Conservation (phyloP, 371 early-diverging fungal species). For the Amoeboaphelidium occidentale region DNA sequence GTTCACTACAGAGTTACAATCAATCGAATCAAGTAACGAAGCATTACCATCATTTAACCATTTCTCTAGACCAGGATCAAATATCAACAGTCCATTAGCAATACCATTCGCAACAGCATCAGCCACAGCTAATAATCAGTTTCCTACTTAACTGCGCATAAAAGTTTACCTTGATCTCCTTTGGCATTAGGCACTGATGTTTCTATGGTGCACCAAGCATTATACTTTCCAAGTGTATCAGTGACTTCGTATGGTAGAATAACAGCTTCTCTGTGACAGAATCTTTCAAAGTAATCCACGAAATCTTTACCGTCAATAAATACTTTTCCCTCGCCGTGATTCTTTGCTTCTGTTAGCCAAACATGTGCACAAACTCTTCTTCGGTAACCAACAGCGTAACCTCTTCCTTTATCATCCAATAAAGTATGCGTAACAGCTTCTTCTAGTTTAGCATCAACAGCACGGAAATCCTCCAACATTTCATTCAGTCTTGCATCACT, state of each 20-base stretch:
- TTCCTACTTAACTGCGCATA: neutral
- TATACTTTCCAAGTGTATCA: conserved; percentile 37
- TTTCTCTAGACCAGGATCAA: conserved; percentile 27
- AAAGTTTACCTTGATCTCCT: neutral
- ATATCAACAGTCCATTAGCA: conserved; percentile 46
- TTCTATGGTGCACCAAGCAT: conserved; percentile 77
- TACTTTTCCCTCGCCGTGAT: neutral
- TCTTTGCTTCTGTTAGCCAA: neutral
- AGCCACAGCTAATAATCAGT: conserved; percentile 35
- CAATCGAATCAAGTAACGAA: neutral
- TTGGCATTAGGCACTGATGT: conserved; percentile 31
- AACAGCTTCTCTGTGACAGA: conserved; percentile 35
- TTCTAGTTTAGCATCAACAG: neutral
- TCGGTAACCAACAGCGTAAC: neutral
- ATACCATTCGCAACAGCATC: conserved; percentile 64
- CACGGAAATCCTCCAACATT: neutral
- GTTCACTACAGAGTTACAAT: neutral
- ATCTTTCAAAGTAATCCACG: conserved; percentile 41
- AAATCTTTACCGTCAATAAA: conserved; percentile 58
- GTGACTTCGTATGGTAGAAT: conserved; percentile 47
- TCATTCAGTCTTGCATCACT: neutral
- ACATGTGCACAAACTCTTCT: neutral
- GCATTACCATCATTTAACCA: conserved; percentile 15
- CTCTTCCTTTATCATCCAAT: neutral
- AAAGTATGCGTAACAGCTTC: neutral